Evolutionary conservation across 2,329 filamentous ascomycete species (phyloP), one percentile per base, ranked within the genome.

Genomic region (Pyrenophora teres): DNA sequence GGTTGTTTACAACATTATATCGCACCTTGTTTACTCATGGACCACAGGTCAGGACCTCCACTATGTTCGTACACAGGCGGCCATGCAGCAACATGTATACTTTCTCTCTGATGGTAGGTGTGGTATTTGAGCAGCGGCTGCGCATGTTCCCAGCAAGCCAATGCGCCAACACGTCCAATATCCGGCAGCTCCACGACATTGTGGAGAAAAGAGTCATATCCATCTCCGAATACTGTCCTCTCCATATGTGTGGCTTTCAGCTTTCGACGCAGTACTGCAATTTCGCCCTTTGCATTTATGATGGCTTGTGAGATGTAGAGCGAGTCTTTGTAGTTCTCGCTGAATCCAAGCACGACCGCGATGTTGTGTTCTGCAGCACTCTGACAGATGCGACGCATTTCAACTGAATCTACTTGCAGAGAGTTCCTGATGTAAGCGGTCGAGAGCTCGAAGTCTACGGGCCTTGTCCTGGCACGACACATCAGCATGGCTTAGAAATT

Each of bases 341-440:
- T 73, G 59, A 76, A 75, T 6, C 75, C 74, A 0, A 77, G 67
- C 3, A 68, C 65, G 6, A 78, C 74, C 30, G 60, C 63, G 32
- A 77, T 74, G 1, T 63, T 49, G 43, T 68, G 50, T 13, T 67
- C 59, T 1, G 61, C 63, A 3, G 75, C 76, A 13, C 70, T 54
- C 2, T 54, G 59, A n/a, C 65, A 67, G 33, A 82, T 80, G 0
- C 56, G 52, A 8, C 66, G 59, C 76, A 81, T 79, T 40, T 81
- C 71, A 0, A 70, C 60, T 0, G 75, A 76, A 25, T 77, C 69
- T 10, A 69, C 62, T 0, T 63, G 60, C 1, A 81, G 62, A 0
- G 75, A 78, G 57, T 78, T 79, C 18, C 76, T 67, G 32, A 80
- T 76, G 62, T 80, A 81, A 30, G 71, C 63, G 0, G 67, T 67